Evolutionary conservation across 1,284 basidiomycete genomes (phyloP).

Genomic region (Takashimella tepidaria): DNA sequence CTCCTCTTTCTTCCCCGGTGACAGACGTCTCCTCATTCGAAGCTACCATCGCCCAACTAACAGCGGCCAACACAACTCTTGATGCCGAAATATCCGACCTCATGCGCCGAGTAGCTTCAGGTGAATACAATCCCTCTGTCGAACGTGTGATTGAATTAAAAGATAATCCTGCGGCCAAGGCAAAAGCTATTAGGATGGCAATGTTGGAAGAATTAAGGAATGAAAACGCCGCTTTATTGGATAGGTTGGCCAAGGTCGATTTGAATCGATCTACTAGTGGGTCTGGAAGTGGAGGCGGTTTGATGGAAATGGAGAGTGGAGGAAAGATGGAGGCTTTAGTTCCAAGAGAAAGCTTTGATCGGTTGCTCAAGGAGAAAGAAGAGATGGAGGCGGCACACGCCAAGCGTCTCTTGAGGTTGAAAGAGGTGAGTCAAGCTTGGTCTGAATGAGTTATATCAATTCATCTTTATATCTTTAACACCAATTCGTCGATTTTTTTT

Average conservation of each 20-base stretch:
- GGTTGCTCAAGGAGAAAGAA: conserved; percentile 46
- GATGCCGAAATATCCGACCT: conserved; percentile 50
- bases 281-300: background rate
- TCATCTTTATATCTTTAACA: background rate
- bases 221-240: conserved; percentile 52
- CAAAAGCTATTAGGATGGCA: conserved; percentile 49
- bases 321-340: too few species aligned
- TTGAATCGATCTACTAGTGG: background rate
- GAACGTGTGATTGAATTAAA: conserved; percentile 50
- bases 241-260: conserved; percentile 30
- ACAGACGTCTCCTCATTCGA: conserved; percentile 30
- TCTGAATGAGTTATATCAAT: background rate
- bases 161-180: conserved; percentile 50
- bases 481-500: too few species aligned
- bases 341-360: conserved; percentile 49
- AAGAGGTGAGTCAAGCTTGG: conserved; percentile 43
- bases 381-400: conserved; percentile 50
- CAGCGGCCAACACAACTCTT: conserved; percentile 47
- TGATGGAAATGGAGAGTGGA: conserved; percentile 13
- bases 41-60: conserved; percentile 36
- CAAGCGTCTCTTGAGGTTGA: conserved; percentile 51
- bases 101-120: conserved; percentile 49
- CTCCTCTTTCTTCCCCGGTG: background rate
- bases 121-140: conserved; percentile 51
- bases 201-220: conserved; percentile 50